Conservation (phyloP, 2,329 filamentous ascomycete species). For the Spiromastix sp. region DNA sequence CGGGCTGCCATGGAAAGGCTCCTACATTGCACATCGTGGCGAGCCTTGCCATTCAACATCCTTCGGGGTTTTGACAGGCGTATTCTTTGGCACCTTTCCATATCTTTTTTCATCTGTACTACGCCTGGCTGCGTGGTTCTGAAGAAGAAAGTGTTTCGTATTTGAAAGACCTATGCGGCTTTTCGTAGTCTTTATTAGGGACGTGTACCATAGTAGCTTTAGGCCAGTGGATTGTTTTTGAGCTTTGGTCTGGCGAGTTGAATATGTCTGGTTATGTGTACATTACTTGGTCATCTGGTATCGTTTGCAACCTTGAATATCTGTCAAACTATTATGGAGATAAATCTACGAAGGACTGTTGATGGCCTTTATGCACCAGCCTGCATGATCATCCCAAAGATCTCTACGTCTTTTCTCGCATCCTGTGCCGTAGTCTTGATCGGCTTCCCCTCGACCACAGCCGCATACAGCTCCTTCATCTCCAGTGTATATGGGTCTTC, state of each 20-base stretch:
- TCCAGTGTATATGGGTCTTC: constrained; percentile 38
- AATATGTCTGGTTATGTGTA: too few species aligned
- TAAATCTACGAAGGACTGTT: too few species aligned
- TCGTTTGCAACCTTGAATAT: too few species aligned
- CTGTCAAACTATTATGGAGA: too few species aligned
- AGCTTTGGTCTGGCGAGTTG: too few species aligned
- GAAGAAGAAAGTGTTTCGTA: constrained; percentile 31
- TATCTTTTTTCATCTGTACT: constrained; percentile 33
- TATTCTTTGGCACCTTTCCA: constrained; percentile 40
- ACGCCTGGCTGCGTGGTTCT: constrained; percentile 24
- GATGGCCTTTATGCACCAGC: too few species aligned
- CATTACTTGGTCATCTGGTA: too few species aligned
- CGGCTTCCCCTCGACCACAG: constrained; percentile 26
- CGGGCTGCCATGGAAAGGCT: constrained; percentile 36
- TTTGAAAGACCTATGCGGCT: too few species aligned
- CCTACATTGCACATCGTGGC: constrained; percentile 50
- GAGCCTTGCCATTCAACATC: constrained; percentile 39
- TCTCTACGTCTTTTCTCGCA: constrained; percentile 31
- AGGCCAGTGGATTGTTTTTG: too few species aligned
- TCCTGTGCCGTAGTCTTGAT: constrained; percentile 34
- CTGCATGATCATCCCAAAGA: constrained; percentile 30
- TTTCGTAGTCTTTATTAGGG: too few species aligned
- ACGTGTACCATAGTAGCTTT: too few species aligned
- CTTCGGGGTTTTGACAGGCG: constrained; percentile 39
- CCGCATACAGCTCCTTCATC: constrained; percentile 30